Percentiles rank a stretch among this genome's conserved stretches.
These are phyloP conservation scores for Clitocybe nebularis DNA, from an alignment of 1,284 basidiomycete species.

Conservation along the genomic window DNA sequence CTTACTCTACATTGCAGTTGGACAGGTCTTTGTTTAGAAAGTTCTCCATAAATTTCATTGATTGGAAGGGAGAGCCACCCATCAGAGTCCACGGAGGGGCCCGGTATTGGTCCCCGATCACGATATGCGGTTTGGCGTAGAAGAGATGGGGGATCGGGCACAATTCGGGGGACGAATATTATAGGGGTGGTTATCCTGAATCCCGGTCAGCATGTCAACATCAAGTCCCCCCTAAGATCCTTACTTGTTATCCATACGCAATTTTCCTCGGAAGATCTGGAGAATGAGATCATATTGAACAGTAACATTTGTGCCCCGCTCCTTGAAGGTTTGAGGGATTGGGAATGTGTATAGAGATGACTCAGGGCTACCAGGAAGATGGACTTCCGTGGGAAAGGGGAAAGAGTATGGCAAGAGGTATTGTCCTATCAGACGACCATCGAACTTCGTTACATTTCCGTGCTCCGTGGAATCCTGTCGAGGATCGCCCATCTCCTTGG, in stretches of 20 bases:
- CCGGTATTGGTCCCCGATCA: conserved; percentile 24
- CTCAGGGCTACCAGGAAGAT: neutral
- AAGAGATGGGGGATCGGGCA: conserved; percentile 29
- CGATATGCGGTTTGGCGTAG: conserved; percentile 35
- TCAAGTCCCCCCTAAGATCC: conserved; percentile 8
- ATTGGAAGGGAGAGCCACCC: conserved; percentile 22
- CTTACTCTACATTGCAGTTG: conserved; percentile 10
- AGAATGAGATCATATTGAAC: conserved; percentile 30
- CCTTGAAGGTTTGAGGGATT: conserved; percentile 26
- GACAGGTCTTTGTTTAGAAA: neutral
- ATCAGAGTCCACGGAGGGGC: conserved; percentile 28
- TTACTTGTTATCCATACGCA: conserved; percentile 28
- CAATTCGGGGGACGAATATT: conserved; percentile 31
- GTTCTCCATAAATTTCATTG: neutral
- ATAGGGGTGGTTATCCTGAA: conserved; percentile 31
- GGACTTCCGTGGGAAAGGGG: neutral
- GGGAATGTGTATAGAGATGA: neutral
- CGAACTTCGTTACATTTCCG: neutral
- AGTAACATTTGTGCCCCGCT: conserved; percentile 28
- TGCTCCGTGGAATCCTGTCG: neutral
- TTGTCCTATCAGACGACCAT: neutral
- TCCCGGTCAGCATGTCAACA: no score
- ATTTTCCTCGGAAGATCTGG: conserved; percentile 23
- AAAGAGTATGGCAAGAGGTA: neutral
- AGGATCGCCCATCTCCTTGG: neutral